Base-by-base conservation (phyloP, 2,329 filamentous ascomycete genomes). In the Juglanconis oblonga region DNA sequence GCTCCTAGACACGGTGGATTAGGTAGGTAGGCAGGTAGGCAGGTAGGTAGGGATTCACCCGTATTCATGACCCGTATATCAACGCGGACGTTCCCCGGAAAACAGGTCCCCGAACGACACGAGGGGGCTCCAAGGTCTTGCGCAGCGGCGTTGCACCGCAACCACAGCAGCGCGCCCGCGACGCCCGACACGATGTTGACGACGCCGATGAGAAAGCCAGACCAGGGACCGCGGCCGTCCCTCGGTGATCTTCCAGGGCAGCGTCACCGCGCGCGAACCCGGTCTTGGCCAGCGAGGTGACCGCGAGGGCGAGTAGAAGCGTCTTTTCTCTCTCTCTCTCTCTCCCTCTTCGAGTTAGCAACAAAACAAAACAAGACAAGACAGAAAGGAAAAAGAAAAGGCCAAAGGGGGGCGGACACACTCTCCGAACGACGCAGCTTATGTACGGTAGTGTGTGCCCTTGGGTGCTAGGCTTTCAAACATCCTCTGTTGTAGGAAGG, bases 61-160 rank as follows among this genome's bases (percentile, higher is more conserved):
- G 49, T 53, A 10, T 58, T 58, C 5, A 58, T 47, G 56, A 58
- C 53, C 8, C 36, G 56, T 11, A 58, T 31, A 9, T 38, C 56
- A 5, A 58, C 56, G 10, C 10, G 56, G 5, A 53, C 50, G 9
- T 4, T 11, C 8, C 47, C 33, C 14, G 56, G 13, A 42, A 50
- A 58, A 13, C 56, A 58, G 17, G 42, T 52, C 10, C 56, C 56
- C n/a, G 5, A 38, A 47, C 4, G 35, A 4, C 14, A 44, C n/a
- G n/a, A n/a, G n/a, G 11, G 9, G 1, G 24, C 7, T 58, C 56
- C 32, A 42, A 58, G 13, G 53, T 58, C 33, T 58, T 58, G 31
- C 56, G 42, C 31, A 58, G 51, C 3, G 56, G 56, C 10, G 56
- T 53, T n/a, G 11, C 56, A 58, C 14, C 53, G 50, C 9, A 58